Base-by-base conservation (phyloP, 176 grass and related monocot species). In the Oryza australiensis region DNA sequence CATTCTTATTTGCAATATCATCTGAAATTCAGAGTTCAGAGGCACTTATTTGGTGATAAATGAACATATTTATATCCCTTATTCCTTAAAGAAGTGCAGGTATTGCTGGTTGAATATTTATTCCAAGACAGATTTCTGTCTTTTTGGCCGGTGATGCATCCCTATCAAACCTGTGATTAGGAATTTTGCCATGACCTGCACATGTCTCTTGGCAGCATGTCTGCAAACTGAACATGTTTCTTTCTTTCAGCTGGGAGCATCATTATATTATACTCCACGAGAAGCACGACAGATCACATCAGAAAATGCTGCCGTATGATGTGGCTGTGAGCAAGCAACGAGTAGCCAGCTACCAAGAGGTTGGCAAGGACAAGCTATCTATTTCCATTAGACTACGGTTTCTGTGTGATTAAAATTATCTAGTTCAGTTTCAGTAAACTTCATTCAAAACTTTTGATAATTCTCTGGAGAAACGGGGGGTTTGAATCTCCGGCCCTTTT, bases 101-200 rank as follows among this genome's bases (percentile, higher is more conserved):
- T 24, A 24, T 60, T 60, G 22, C 23, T 46, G 13, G 26, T 16
- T 46, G n/a, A 26, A 43, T 26, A 23, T 15, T 11, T 15, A 22
- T 7, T 3, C 0, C 7, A 27, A 26, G 38, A 72, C 12, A 45
- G 66, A n/a, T 46, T 72, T 72, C 38, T 33, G 46, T 4, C 46
- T 49, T 49, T 49, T 49, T 49, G 20, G 30, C 29, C 46, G 62
- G 27, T 79, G 77, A 68, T 68, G 64, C 64, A 51, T 80, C 64
- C 22, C 5, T 22, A 48, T 79, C 77, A 51, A 48, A 32, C 12
- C 20, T 35, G 20, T 13, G 28, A 53, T 55, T 7, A 9, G 20
- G 12, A 68, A 22, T 35, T 5, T 48, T 22, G 43, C 41, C 43
- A 35, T 5, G 77, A 68, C 55, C n/a, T 55, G 64, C 77, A 55